A percentile compares a stretch with the other conserved stretches of the same genome.
These are phyloP conservation scores for Pleurotus eryngii DNA, from an alignment of 768 basidiomycete species.

Conservation along the genomic window DNA sequence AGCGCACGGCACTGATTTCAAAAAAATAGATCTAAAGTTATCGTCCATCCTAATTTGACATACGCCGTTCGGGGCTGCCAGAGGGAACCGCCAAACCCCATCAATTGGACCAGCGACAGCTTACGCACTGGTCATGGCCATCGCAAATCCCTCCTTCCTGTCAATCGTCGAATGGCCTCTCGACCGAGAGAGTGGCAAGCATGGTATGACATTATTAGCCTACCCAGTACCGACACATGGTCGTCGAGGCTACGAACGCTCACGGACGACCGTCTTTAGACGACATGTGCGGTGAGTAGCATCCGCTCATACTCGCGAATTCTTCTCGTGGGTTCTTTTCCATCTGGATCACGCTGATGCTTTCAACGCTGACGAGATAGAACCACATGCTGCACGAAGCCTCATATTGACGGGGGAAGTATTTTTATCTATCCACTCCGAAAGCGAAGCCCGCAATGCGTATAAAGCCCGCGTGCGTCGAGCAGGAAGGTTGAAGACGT, in stretches of 20 bases:
- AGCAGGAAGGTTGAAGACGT: not conserved
- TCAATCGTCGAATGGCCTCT: not conserved
- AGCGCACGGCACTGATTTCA: too few relatives aligned
- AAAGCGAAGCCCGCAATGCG: not conserved
- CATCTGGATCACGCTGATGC: not conserved
- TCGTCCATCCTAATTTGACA: too few relatives aligned
- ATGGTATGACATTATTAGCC: not conserved
- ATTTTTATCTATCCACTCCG: conserved; percentile 2
- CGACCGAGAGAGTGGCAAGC: not conserved
- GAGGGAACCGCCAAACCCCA: not conserved
- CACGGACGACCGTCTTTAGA: not conserved
- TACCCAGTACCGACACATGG: too few relatives aligned
- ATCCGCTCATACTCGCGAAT: not conserved
- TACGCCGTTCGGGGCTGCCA: not conserved
- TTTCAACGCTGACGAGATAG: not conserved
- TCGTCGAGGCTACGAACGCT: not conserved
- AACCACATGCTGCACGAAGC: conserved; percentile 1
- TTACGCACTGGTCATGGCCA: not conserved
- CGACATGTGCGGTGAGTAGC: conserved; percentile 1
- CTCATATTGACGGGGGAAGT: not conserved
- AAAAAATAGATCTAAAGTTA: too few relatives aligned
- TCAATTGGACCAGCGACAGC: not conserved
- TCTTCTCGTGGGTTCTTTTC: conserved; percentile 2
- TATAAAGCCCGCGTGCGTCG: too few relatives aligned
- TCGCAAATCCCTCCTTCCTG: not conserved